Percentiles rank a stretch among this genome's conserved stretches.
Conservation (phyloP, 176 grass and related monocot species). For the Elaeis guineensis region DNA sequence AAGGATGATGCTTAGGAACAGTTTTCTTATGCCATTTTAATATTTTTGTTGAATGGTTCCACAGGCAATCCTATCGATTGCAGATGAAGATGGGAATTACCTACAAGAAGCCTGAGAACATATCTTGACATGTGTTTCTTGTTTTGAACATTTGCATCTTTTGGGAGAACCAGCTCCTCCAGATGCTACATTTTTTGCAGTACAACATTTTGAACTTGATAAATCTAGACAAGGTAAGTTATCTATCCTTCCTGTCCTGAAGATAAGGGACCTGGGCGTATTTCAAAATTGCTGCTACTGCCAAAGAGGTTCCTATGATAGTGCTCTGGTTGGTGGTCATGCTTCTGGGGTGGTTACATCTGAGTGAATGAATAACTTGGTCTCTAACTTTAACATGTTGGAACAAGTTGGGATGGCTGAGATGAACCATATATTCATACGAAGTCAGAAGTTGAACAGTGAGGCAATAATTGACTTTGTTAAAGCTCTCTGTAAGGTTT, state of each 20-base stretch:
- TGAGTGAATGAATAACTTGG: too few species aligned
- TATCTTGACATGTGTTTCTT: conserved; percentile 88
- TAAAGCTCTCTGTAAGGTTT: conserved; percentile 95
- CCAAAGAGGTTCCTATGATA: conserved; percentile 88
- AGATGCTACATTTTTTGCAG: conserved; percentile 93
- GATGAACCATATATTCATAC: conserved; percentile 79
- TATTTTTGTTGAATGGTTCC: conserved; percentile 26
- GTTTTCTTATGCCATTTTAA: conserved; percentile 20
- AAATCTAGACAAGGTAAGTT: conserved; percentile 82
- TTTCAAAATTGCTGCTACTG: conserved; percentile 38
- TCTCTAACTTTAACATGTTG: conserved; percentile 58
- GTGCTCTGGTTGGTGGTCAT: conserved; percentile 92
- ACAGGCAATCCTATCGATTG: conserved; percentile 89
- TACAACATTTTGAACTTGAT: conserved; percentile 77
- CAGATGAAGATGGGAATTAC: conserved; percentile 98
- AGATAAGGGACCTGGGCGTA: conserved; percentile 57
- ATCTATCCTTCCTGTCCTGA: conserved; percentile 81
- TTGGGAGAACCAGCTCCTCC: conserved; percentile 80
- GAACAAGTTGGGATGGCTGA: conserved; percentile 91
- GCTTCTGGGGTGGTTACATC: conserved; percentile 66
- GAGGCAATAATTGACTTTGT: conserved; percentile 98
- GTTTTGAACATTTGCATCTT: conserved; percentile 93
- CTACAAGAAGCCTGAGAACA: conserved; percentile 99
- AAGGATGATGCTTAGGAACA: neutral
- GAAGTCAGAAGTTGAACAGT: conserved; percentile 90